These are phyloP conservation scores for Auricularia sp. DNA, from an alignment of 768 basidiomycete genomes.

Conservation along the genomic window DNA sequence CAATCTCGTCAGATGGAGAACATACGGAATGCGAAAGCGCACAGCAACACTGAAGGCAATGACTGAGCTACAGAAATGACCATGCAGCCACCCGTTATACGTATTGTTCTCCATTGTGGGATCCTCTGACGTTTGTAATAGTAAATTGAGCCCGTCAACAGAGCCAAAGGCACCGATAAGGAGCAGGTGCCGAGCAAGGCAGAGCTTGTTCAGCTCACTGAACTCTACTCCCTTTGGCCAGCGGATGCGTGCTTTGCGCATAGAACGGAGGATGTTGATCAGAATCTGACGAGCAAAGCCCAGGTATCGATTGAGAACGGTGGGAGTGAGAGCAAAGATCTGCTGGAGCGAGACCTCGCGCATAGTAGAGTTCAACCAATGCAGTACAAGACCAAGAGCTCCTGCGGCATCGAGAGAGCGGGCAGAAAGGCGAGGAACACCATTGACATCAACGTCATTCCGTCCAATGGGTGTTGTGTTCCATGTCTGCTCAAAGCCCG, in stretches of 20 bases:
- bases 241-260: slow-evolving; percentile 21
- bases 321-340: slow-evolving; percentile 33
- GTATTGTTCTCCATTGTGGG: slow-evolving; percentile 35
- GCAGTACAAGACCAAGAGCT: slow-evolving; percentile 31
- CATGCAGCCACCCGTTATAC: slow-evolving; percentile 34
- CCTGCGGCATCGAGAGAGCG: slow-evolving; percentile 29
- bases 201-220: slow-evolving; percentile 17
- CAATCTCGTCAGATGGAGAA: background rate
- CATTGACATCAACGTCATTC: slow-evolving; percentile 15
- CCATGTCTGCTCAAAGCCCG: slow-evolving; percentile 23
- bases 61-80: slow-evolving; percentile 31
- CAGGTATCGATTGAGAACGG: slow-evolving; percentile 27
- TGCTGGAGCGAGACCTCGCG: slow-evolving; percentile 27
- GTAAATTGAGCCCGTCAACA: slow-evolving; percentile 34
- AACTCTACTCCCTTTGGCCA: slow-evolving; percentile 23
- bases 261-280: slow-evolving; percentile 16
- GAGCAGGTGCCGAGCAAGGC: slow-evolving; percentile 20
- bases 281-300: slow-evolving; percentile 24
- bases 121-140: slow-evolving; percentile 27
- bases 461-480: slow-evolving; percentile 21
- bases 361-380: slow-evolving; percentile 34
- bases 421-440: slow-evolving; percentile 15
- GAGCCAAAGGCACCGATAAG: slow-evolving; percentile 30
- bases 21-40: background rate
- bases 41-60: slow-evolving; percentile 21